Conservation (phyloP, 2,329 filamentous ascomycete species). For the Atkinsonella texensis region DNA sequence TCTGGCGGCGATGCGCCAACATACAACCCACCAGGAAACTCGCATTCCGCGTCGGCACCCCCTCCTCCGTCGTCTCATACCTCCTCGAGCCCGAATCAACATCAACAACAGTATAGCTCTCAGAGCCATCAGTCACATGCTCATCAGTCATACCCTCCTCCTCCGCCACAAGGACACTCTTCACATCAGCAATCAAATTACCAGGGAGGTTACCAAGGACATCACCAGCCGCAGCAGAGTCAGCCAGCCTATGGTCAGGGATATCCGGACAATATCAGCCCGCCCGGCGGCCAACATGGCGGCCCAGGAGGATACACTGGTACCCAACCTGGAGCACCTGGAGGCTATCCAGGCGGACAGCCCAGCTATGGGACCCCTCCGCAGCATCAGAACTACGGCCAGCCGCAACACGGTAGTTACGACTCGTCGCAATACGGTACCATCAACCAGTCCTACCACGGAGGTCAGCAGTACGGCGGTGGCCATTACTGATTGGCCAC, state of each 20-base stretch:
- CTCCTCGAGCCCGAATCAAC: constrained; percentile 17
- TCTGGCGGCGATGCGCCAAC: constrained; percentile 48
- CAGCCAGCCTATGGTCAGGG: constrained; percentile 12
- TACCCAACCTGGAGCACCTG: constrained; percentile 14
- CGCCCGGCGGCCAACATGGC: constrained; percentile 12
- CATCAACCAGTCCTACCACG: constrained; percentile 15
- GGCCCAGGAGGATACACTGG: constrained; percentile 12
- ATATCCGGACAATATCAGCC: constrained; percentile 9
- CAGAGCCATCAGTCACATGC: constrained; percentile 10
- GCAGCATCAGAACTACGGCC: constrained; percentile 8
- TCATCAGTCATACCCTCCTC: constrained; percentile 13
- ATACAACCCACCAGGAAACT: constrained; percentile 23
- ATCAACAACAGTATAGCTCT: constrained; percentile 15
- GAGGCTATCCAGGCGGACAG: constrained; percentile 12
- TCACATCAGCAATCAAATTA: constrained; percentile 11
- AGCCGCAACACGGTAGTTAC: constrained; percentile 7
- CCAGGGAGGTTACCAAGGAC: constrained; percentile 4
- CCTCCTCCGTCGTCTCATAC: constrained; percentile 12
- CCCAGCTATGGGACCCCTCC: constrained; percentile 12
- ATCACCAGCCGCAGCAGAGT: constrained; percentile 7
- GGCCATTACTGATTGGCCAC: constrained; percentile 6
- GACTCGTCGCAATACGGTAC: constrained; percentile 17
- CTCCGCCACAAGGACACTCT: constrained; percentile 9
- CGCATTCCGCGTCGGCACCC: constrained; percentile 14
- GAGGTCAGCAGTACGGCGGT: constrained; percentile 12